These are phyloP conservation scores for Hippophae gyantsensis DNA, from an alignment of 306 rosid genomes.

Conservation along the genomic window DNA sequence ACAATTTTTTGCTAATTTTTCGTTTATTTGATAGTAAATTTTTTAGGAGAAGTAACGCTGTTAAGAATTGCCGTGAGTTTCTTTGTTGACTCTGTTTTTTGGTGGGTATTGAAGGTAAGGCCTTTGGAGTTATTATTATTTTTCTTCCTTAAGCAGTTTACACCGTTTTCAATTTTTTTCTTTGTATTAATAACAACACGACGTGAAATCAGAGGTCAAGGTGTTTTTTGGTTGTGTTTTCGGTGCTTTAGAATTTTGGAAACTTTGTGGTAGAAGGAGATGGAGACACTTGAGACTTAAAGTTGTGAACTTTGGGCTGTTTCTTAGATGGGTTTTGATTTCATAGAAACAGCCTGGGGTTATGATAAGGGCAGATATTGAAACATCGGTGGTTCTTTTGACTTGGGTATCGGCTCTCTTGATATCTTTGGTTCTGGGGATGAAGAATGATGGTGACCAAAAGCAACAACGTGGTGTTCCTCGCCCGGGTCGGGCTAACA, in stretches of 20 bases:
- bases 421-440: slow-evolving; percentile 54
- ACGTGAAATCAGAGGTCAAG: slow-evolving; percentile 18
- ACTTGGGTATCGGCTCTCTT: slow-evolving; percentile 37
- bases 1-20: too few species aligned
- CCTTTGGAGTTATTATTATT: slow-evolving; percentile 2
- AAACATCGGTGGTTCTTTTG: slow-evolving; percentile 37
- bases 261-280: slow-evolving; percentile 32
- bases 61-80: background rate
- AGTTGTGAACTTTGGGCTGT: slow-evolving; percentile 33
- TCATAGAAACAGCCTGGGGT: slow-evolving; percentile 41
- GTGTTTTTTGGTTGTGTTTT: slow-evolving; percentile 9
- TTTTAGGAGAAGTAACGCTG: slow-evolving; percentile 10
- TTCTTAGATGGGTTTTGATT: slow-evolving; percentile 33
- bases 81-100: slow-evolving; percentile 2
- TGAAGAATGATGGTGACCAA: slow-evolving; percentile 73
- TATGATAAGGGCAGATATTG: slow-evolving; percentile 55
- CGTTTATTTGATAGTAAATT: slow-evolving; percentile 10
- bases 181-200: slow-evolving; percentile 20
- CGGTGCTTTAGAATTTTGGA: slow-evolving; percentile 34
- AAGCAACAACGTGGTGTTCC: slow-evolving; percentile 55
- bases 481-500: slow-evolving; percentile 44
- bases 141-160: slow-evolving; percentile 16
- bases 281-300: slow-evolving; percentile 38
- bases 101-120: slow-evolving; percentile 25
- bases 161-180: slow-evolving; percentile 12